These are phyloP conservation scores for Phytophthora pinifolia DNA, from an alignment of 352 stramenopile species.

Conservation along the genomic window DNA sequence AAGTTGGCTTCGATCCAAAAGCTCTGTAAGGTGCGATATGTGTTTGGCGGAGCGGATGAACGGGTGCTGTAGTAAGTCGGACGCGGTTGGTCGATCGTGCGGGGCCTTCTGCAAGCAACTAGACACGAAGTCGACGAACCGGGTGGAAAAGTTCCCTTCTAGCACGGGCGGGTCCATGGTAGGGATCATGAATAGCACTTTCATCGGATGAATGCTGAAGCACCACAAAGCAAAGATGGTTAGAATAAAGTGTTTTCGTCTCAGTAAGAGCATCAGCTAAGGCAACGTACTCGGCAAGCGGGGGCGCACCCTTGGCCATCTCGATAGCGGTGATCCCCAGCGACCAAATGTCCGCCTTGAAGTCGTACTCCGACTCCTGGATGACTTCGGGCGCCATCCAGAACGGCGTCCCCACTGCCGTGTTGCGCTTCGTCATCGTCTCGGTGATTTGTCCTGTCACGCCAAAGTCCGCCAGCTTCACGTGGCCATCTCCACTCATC, in stretches of 20 bases:
- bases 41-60: slow-evolving; percentile 78
- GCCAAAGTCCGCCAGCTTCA: slow-evolving; percentile 83
- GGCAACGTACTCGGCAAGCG: slow-evolving; percentile 81
- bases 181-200: slow-evolving; percentile 99
- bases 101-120: slow-evolving; percentile 89
- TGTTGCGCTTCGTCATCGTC: slow-evolving; percentile 98
- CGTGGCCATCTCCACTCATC: slow-evolving; percentile 74
- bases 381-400: slow-evolving; percentile 96
- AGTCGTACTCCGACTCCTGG: slow-evolving; percentile 93
- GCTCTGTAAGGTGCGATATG: slow-evolving; percentile 69
- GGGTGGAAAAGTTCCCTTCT: slow-evolving; percentile 67
- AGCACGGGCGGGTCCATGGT: slow-evolving; percentile 91
- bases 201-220: slow-evolving; percentile 96
- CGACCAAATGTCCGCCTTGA: slow-evolving; percentile 98
- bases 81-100: slow-evolving; percentile 78
- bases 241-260: neutral
- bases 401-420: slow-evolving; percentile 97
- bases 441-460: slow-evolving; percentile 95
- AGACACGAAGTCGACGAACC: slow-evolving; percentile 89
- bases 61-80: slow-evolving; percentile 84
- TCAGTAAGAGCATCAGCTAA: neutral
- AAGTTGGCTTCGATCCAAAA: slow-evolving; percentile 54
- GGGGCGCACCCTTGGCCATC: slow-evolving; percentile 96
- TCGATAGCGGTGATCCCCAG: slow-evolving; percentile 99
- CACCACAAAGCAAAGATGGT: neutral